Evolutionary conservation across 208 protist genomes (phyloP).

Genomic region (Leishmania gerbilli): DNA sequence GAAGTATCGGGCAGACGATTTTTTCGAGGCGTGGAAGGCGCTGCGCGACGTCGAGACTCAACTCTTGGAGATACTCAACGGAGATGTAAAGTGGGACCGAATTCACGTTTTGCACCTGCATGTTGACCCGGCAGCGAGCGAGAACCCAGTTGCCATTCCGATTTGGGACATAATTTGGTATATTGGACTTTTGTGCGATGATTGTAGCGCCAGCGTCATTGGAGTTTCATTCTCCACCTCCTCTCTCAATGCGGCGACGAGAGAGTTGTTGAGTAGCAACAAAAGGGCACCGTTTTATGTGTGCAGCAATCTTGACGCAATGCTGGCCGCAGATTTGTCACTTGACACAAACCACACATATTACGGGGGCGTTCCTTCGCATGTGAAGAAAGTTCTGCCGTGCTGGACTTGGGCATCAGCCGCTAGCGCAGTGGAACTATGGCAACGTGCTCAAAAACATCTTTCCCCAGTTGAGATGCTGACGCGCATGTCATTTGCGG

Average conservation of each 20-base stretch:
- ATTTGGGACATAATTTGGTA: slow-evolving; percentile 61
- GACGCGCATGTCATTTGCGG: slow-evolving; percentile 62
- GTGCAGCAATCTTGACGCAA: slow-evolving; percentile 39
- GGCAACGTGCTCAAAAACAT: slow-evolving; percentile 27
- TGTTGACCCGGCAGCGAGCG: slow-evolving; percentile 26
- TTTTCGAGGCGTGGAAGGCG: slow-evolving; percentile 37
- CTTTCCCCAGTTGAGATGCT: slow-evolving; percentile 41
- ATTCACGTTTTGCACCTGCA: slow-evolving; percentile 58
- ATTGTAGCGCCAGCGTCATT: slow-evolving; percentile 45
- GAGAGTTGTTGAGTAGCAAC: slow-evolving; percentile 35
- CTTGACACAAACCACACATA: slow-evolving; percentile 44
- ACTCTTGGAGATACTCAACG: slow-evolving; percentile 42
- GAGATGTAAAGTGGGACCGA: slow-evolving; percentile 47
- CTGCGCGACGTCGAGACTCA: slow-evolving; percentile 36
- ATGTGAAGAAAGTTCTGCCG: slow-evolving; percentile 38
- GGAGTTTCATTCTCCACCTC: slow-evolving; percentile 58
- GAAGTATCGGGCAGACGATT: slow-evolving; percentile 42
- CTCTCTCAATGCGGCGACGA: slow-evolving; percentile 16
- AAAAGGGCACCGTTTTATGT: slow-evolving; percentile 54
- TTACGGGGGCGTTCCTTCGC: slow-evolving; percentile 56
- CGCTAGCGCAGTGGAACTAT: slow-evolving; percentile 37
- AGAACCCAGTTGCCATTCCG: slow-evolving; percentile 26
- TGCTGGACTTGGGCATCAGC: slow-evolving; percentile 28
- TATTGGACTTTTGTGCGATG: slow-evolving; percentile 59
- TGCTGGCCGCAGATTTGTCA: slow-evolving; percentile 31